Base-by-base conservation (phyloP, 768 basidiomycete species). In the Kwoniella dendrophila region DNA sequence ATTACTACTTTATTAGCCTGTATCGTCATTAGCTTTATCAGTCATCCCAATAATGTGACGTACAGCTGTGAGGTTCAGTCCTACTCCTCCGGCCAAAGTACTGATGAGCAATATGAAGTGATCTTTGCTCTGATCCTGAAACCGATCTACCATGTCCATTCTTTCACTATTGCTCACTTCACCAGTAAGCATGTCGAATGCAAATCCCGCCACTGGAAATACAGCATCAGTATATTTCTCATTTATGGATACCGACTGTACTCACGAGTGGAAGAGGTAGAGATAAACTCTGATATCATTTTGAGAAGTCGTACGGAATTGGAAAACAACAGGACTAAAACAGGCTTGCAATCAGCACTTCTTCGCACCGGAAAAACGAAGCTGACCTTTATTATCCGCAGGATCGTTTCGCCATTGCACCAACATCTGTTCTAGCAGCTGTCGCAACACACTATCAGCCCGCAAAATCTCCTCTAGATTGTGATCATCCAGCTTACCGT, bases 21-120 rank as follows among this genome's bases (percentile, higher is more conserved):
- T 22, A 12, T 16, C 24, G 12, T 20, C 1, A 24, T 50, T 10
- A 40, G 56, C 27, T 33, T 27, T 26, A 24, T 11, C 30, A 2
- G 22, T n/a, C n/a, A 1, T 30, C 12, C 6, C 24, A 16, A 14
- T 22, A 8, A 27, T 33, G 12, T 16, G 18, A 72, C 76, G 58
- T 27, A 76, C 93, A 2, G 88, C 88, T 16, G 90, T 92, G 48
- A 96, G 79, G 73, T 94, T 96, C 45, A 96, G 80, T 1, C 93
- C 93, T 4, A 90, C 91, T 1, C 93, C 94, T 0, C 94, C 94
- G 2, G 92, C 92, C 54, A 91, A 81, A 0, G 92, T 96, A 4
- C 91, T 93, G 57, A 96, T 92, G 54, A 95, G 81, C 75, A 95
- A 92, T 41, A 93, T 79, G 73, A 87, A 92, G 43, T 90, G 78